Evolutionary conservation across 306 rosid species (phyloP).

Genomic region (Quercus variabilis): DNA sequence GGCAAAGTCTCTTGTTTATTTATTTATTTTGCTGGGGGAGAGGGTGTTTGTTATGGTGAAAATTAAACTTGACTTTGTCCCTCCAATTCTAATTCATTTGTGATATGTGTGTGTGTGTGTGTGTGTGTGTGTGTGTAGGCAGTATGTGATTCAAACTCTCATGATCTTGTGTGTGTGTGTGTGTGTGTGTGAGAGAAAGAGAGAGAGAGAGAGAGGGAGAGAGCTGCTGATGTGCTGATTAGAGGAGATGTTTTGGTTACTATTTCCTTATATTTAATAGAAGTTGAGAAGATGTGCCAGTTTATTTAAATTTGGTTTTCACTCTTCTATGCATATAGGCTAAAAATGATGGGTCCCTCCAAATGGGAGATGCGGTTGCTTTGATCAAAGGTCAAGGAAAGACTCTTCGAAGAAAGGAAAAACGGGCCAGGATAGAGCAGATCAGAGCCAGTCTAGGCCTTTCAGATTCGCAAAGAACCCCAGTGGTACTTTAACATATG

Average conservation of each 20-base stretch:
- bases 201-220: not conserved
- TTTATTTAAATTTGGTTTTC: conserved; percentile 17
- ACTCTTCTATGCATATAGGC: conserved; percentile 27
- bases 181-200: not conserved
- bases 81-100: too few relatives aligned
- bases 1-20: too few relatives aligned
- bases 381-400: conserved; percentile 77
- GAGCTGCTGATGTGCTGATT: not conserved
- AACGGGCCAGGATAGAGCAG: conserved; percentile 90
- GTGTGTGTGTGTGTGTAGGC: too few relatives aligned
- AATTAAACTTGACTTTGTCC: too few relatives aligned
- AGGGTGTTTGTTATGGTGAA: too few relatives aligned
- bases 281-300: conserved; percentile 3
- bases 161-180: too few relatives aligned
- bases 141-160: too few relatives aligned
- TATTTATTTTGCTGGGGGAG: too few relatives aligned
- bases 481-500: conserved; percentile 49
- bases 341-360: conserved; percentile 45
- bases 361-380: conserved; percentile 91
- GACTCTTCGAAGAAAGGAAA: conserved; percentile 84
- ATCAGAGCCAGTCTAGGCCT: conserved; percentile 98
- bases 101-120: too few relatives aligned
- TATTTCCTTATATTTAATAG: not conserved
- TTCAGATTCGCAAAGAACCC: conserved; percentile 97
- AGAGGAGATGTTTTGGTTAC: not conserved